Evolutionary conservation across 352 stramenopile genomes (phyloP).

Genomic region (Thalassiosira hispida): DNA sequence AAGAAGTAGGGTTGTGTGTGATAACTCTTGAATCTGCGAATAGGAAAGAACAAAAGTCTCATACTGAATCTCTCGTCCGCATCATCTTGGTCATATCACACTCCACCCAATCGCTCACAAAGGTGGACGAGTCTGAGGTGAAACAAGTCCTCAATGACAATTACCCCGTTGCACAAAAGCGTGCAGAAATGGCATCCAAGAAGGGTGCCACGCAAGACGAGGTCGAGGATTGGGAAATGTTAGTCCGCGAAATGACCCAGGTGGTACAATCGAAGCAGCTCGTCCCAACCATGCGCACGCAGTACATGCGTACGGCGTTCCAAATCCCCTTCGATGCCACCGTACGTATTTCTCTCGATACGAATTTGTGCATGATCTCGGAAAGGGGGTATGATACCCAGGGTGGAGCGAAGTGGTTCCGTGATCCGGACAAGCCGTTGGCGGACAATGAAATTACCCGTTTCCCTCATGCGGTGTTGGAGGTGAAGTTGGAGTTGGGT

Average conservation of each 20-base stretch:
- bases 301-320: slow-evolving; percentile 90
- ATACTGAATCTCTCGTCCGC: no score
- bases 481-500: slow-evolving; percentile 90
- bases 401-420: slow-evolving; percentile 84
- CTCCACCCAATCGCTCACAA: not conserved
- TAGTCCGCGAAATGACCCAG: slow-evolving; percentile 87
- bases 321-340: slow-evolving; percentile 90
- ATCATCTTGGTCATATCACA: no score
- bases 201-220: slow-evolving; percentile 83
- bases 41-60: no score
- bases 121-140: slow-evolving; percentile 81
- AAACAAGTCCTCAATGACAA: slow-evolving; percentile 74
- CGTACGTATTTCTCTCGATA: slow-evolving; percentile 88
- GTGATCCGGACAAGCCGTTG: slow-evolving; percentile 82
- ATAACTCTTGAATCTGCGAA: not conserved
- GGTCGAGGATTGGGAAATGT: slow-evolving; percentile 82
- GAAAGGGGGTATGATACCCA: slow-evolving; percentile 84
- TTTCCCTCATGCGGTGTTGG: slow-evolving; percentile 89
- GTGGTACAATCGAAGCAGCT: slow-evolving; percentile 88
- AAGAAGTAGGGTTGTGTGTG: no score
- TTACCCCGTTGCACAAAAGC: slow-evolving; percentile 84
- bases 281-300: slow-evolving; percentile 87
- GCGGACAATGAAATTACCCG: slow-evolving; percentile 85
- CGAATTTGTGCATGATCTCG: slow-evolving; percentile 90
- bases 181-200: slow-evolving; percentile 75